Evolutionary conservation across 768 basidiomycete genomes (phyloP).

Genomic region (Trametes villosa): DNA sequence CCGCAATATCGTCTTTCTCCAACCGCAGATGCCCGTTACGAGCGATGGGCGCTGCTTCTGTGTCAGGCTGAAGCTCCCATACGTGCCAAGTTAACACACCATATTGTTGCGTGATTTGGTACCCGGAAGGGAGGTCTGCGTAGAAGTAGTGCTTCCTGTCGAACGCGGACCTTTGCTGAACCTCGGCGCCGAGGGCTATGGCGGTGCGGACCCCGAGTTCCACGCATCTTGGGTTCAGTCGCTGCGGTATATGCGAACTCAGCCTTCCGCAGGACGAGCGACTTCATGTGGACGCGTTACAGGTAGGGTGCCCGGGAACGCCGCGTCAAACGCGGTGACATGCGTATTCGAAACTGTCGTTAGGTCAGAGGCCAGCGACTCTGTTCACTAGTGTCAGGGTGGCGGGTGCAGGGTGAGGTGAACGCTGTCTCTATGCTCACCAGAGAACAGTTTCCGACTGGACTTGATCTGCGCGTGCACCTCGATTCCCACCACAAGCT

Average conservation of each 20-base stretch:
- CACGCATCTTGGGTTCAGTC: conserved; percentile 69
- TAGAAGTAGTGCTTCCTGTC: conserved; percentile 99
- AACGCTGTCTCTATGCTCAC: conserved; percentile 39
- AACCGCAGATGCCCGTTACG: conserved; percentile 62
- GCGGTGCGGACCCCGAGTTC: conserved; percentile 82
- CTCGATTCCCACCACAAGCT: conserved; percentile 91
- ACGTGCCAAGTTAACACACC: conserved; percentile 71
- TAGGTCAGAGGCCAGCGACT: conserved; percentile 44
- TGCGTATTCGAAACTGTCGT: conserved; percentile 70
- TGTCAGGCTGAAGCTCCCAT: conserved; percentile 42
- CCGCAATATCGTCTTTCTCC: conserved; percentile 43
- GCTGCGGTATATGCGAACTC: conserved; percentile 39
- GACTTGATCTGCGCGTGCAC: conserved; percentile 95
- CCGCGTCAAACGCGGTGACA: conserved; percentile 82
- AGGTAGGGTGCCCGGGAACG: conserved; percentile 92
- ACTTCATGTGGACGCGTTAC: conserved; percentile 48
- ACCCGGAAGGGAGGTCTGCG: conserved; percentile 90
- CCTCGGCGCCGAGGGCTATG: conserved; percentile 66
- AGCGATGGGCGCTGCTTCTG: conserved; percentile 77
- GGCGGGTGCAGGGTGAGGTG: conserved; percentile 7
- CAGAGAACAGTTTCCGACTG: conserved; percentile 85
- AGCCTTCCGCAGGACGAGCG: conserved; percentile 1
- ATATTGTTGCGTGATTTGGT: conserved; percentile 97
- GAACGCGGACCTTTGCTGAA: conserved; percentile 79
- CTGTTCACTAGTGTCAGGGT: conserved; percentile 32